phyloP scores from a whole-genome alignment of 805 yeast genomes.

The Torulaspora microellipsoides region DNA sequence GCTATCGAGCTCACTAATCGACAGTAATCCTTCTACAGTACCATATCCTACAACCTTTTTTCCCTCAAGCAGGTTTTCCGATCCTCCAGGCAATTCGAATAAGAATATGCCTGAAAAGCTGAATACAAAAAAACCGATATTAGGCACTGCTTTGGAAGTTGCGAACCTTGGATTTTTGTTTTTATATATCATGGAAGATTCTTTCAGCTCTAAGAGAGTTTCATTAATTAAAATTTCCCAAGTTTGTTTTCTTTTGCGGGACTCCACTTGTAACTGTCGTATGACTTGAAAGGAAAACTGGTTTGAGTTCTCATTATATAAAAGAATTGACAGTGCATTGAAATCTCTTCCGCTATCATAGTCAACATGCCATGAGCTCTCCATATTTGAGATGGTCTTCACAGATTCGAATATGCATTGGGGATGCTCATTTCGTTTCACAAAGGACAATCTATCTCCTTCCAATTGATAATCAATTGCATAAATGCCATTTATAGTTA shows the following conservation, averaged over 20 bases:
- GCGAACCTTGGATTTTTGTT: not conserved
- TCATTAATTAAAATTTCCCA: slow-evolving; percentile 7
- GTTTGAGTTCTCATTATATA: slow-evolving; percentile 1
- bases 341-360: slow-evolving; percentile 15
- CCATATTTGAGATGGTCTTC: slow-evolving; percentile 10
- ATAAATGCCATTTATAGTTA: slow-evolving; percentile 11
- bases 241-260: slow-evolving; percentile 1
- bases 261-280: slow-evolving; percentile 6
- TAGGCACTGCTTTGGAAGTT: slow-evolving; percentile 15
- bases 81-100: slow-evolving; percentile 16
- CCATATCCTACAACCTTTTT: slow-evolving; percentile 3
- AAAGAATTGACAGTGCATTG: slow-evolving; percentile 12
- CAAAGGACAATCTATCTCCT: slow-evolving; percentile 9
- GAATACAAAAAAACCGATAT: slow-evolving; percentile 23
- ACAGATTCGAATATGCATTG: slow-evolving; percentile 9
- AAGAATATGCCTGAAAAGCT: slow-evolving; percentile 11
- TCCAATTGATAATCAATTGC: slow-evolving; percentile 5
- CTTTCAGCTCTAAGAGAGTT: slow-evolving; percentile 1
- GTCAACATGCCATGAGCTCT: slow-evolving; percentile 12
- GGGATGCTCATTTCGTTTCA: slow-evolving; percentile 2
- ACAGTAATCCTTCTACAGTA: not conserved
- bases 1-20: not conserved
- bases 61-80: slow-evolving; percentile 17
- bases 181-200: not conserved
- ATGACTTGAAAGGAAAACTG: slow-evolving; percentile 12